Evolutionary conservation across 345 rosid genomes (phyloP).

Genomic region (Eucalyptus cloeziana): DNA sequence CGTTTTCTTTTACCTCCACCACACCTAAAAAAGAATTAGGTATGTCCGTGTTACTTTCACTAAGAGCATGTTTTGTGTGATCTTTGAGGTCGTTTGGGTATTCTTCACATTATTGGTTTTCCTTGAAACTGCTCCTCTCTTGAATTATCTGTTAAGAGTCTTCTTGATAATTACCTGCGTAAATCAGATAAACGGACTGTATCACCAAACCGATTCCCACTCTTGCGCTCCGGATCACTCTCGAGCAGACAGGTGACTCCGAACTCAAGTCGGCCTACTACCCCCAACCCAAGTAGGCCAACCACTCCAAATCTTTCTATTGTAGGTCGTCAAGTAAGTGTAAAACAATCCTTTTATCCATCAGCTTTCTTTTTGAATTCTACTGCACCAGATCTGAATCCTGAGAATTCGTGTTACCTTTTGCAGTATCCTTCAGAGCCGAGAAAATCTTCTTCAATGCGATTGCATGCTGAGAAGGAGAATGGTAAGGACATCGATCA

Average conservation of each 20-base stretch:
- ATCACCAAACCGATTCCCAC: slow-evolving; percentile 82
- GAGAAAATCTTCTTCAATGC: slow-evolving; percentile 69
- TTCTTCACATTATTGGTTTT: neutral
- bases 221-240: slow-evolving; percentile 64
- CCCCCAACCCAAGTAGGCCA: slow-evolving; percentile 30
- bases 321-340: slow-evolving; percentile 43
- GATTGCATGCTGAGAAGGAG: slow-evolving; percentile 46
- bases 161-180: neutral
- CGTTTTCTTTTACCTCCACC: slow-evolving; percentile 63
- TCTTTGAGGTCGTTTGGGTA: neutral
- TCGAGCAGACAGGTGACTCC: slow-evolving; percentile 68
- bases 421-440: slow-evolving; percentile 82
- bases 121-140: neutral
- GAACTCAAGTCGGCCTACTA: slow-evolving; percentile 37
- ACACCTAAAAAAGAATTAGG: slow-evolving; percentile 61
- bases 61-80: neutral
- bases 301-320: slow-evolving; percentile 42
- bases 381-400: neutral
- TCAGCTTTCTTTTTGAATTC: neutral
- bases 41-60: neutral
- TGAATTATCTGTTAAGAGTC: neutral
- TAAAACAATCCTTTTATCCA: neutral
- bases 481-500: slow-evolving; percentile 43
- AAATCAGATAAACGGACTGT: slow-evolving; percentile 58
- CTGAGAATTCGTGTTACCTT: neutral